Base-by-base conservation (phyloP, 2,329 filamentous ascomycete genomes). In the Myrmaecium sp. region DNA sequence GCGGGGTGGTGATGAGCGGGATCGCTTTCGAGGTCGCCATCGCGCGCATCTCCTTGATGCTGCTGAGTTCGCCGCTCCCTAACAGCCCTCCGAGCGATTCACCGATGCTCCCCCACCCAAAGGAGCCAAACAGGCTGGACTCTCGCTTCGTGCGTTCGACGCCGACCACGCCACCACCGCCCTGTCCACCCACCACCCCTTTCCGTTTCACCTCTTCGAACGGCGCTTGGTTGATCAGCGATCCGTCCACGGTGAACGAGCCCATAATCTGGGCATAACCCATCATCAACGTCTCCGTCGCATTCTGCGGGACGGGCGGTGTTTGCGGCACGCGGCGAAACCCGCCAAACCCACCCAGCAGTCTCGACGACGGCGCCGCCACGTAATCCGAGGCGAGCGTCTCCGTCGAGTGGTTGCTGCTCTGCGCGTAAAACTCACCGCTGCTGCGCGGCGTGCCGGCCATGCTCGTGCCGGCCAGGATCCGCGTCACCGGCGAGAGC, bases 161-260 rank as follows among this genome's bases (percentile, higher is more conserved):
- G 7, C 81, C 81, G 26, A 92, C 72, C 2, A 93, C 82, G 17
- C 83, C 82, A 22, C 81, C 81, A 18, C 80, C 81, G 14, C 62
- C 63, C 42, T 92, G 82, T 2, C 78, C 79, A 25, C 82, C 81
- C 4, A 93, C 69, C 5, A 92, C 82, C 3, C 80, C 84, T 54
- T 92, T 94, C 32, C 84, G 69, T 51, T 98, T 98, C 20, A 95
- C 84, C 41, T 91, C 81, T 45, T 98, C 89, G 41, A 98, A 98
- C 0, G 80, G 80, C 0, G 72, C 72, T 20, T 91, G 73, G 41
- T 91, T 86, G 32, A 98, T 73, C 13, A 98, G 58, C 2, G 89
- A 93, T 1, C 83, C 83, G 44, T 98, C 89, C 5, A 98, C 57
- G 0, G 74, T 82, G 40, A 98, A 98, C 0, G 80, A 84, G 4